phyloP scores from a whole-genome alignment of 2,329 filamentous ascomycete species.

The Ilyonectria sp. region DNA sequence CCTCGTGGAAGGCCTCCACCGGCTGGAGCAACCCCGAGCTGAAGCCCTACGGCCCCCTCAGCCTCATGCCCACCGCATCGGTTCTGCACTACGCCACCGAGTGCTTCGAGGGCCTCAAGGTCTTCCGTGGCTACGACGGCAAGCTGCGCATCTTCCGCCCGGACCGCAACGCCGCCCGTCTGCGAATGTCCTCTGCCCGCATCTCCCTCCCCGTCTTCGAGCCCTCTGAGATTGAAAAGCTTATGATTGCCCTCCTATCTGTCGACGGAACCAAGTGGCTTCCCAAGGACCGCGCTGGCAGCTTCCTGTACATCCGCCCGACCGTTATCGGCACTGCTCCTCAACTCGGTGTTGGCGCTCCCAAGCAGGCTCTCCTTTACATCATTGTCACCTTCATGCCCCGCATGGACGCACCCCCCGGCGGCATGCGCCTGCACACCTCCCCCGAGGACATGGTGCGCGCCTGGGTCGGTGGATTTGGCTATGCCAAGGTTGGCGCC shows the following conservation, averaged over 20 bases:
- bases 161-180: slow-evolving; percentile 78
- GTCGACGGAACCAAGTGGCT: slow-evolving; percentile 86
- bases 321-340: slow-evolving; percentile 88
- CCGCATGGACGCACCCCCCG: slow-evolving; percentile 64
- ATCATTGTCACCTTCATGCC: slow-evolving; percentile 80
- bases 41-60: slow-evolving; percentile 82
- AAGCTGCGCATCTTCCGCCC: slow-evolving; percentile 85
- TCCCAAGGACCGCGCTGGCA: slow-evolving; percentile 76
- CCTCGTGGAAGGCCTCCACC: slow-evolving; percentile 72
- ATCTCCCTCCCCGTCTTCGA: slow-evolving; percentile 84
- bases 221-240: slow-evolving; percentile 79
- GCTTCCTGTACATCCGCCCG: slow-evolving; percentile 88
- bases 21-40: slow-evolving; percentile 85
- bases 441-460: slow-evolving; percentile 86
- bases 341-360: slow-evolving; percentile 85
- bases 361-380: slow-evolving; percentile 89
- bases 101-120: slow-evolving; percentile 90
- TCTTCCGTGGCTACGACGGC: slow-evolving; percentile 84
- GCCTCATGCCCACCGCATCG: slow-evolving; percentile 85
- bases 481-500: slow-evolving; percentile 91
- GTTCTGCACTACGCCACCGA: slow-evolving; percentile 91
- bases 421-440: slow-evolving; percentile 82
- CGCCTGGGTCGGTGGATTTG: slow-evolving; percentile 94
- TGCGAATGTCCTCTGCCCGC: slow-evolving; percentile 71
- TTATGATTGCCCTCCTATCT: slow-evolving; percentile 80